Conservation (phyloP, 192 early-diverging fungal genomes). For the Coemansia guatemalensis region DNA sequence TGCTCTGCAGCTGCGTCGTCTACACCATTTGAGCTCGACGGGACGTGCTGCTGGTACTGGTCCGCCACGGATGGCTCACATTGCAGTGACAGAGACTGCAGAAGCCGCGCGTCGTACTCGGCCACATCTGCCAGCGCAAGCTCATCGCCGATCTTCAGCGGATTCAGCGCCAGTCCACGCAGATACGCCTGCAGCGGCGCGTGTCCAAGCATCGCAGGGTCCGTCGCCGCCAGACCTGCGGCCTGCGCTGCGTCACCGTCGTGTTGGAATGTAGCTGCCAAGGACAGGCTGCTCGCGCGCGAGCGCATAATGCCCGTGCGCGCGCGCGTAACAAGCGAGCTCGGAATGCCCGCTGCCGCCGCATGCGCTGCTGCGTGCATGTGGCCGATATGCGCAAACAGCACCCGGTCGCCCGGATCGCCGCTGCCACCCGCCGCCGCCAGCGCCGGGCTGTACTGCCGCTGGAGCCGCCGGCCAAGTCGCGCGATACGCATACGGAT, state of each 20-base stretch:
- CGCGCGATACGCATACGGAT: conserved; percentile 55
- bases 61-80: conserved; percentile 51
- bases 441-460: conserved; percentile 17
- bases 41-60: conserved; percentile 49
- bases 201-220: conserved; percentile 44
- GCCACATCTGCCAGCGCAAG: conserved; percentile 35
- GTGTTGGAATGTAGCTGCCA: conserved; percentile 46
- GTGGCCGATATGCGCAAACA: conserved; percentile 44
- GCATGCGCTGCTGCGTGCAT: conserved; percentile 43
- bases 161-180: conserved; percentile 28
- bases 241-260: background rate
- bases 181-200: conserved; percentile 39
- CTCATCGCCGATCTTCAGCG: conserved; percentile 53
- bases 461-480: conserved; percentile 28
- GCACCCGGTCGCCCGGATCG: conserved; percentile 28
- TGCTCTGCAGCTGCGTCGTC: conserved; percentile 23
- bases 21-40: conserved; percentile 1
- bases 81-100: conserved; percentile 49
- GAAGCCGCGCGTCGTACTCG: conserved; percentile 51
- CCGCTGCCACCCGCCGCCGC: conserved; percentile 10
- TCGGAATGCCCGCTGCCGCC: conserved; percentile 24
- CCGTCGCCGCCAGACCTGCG: background rate
- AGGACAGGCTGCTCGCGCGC: conserved; percentile 47
- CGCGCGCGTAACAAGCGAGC: conserved; percentile 39
- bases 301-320: conserved; percentile 47